Base-by-base conservation (phyloP, 306 rosid genomes). In the Prunus salicina region DNA sequence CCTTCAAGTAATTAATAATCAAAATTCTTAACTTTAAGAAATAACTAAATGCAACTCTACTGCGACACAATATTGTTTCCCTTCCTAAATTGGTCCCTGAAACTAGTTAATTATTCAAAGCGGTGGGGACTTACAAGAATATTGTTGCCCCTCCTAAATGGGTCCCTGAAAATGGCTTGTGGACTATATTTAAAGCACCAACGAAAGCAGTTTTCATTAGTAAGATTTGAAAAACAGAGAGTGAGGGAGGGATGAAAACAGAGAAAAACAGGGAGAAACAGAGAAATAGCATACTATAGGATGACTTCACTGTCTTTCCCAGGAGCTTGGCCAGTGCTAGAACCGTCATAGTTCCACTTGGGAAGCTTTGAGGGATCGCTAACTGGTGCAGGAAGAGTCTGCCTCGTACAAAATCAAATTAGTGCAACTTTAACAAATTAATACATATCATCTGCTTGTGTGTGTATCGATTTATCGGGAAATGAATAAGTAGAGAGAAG, bases 271-370 rank as follows among this genome's bases (percentile, higher is more conserved):
- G 14, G 22, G 55, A 72, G 51, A 3, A 2, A 55, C 20, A 18
- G 46, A 19, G 27, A 19, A 47, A 34, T 8, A 43, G 57, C 81
- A 78, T 87, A 89, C 93, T 82, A 84, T 78, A 89, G 71, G 62
- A 89, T 89, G 72, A 87, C 87, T 89, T 89, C 93, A 82, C 91
- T 89, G 70, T 89, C 93, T 47, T 87, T 74, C 19, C 93, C 93
- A 22, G 87, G 88, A 73, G 93, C 93, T 80, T 89, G 93, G 30
- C 88, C 76, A 69, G 93, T 89, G 84, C 93, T 89, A 34, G 93
- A 89, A 0, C 93, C 93, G 74, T 88, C 91, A 28, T 81, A 88
- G 82, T 88, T 88, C 91, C 89, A 88, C 69, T 85, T 85, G 46
- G 93, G 93, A 70, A 89, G 89, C 43, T 87, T 85, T 82, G 89